Evolutionary conservation across 768 basidiomycete species (phyloP).

Genomic region (Cystobasidium onofrii): DNA sequence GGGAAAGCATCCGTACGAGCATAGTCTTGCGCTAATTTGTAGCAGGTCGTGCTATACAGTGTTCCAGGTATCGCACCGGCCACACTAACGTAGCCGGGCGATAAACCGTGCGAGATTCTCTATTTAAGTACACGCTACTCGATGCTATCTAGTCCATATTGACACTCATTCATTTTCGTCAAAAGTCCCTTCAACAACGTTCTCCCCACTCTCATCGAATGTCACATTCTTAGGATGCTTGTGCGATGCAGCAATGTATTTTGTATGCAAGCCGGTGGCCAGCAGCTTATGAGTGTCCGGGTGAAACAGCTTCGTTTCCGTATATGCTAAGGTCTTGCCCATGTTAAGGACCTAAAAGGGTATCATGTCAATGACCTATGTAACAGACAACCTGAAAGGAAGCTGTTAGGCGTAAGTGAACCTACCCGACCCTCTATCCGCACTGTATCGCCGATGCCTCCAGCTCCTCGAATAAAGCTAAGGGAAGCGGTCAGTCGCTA

Average conservation of each 20-base stretch:
- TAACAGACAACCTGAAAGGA: no score
- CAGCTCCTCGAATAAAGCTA: conserved; percentile 39
- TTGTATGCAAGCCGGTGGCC: conserved; percentile 39
- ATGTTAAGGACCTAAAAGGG: background rate
- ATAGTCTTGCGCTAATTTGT: no score
- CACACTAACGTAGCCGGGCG: no score
- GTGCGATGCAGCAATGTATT: conserved; percentile 38
- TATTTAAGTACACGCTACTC: background rate
- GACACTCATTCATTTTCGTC: conserved; percentile 1
- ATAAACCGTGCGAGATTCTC: no score
- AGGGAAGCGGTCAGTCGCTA: no score
- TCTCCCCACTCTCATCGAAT: conserved; percentile 37
- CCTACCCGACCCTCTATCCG: conserved; percentile 32
- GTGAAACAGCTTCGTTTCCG: conserved; percentile 33
- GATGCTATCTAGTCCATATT: background rate
- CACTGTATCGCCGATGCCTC: conserved; percentile 33
- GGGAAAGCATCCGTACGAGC: no score
- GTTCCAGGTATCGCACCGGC: no score
- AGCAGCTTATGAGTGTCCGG: conserved; percentile 36
- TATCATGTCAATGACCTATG: no score
- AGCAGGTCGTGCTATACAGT: no score
- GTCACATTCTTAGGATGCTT: conserved; percentile 35
- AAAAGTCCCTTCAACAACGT: conserved; percentile 27
- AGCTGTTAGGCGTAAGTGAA: conserved; percentile 33
- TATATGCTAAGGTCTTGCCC: conserved; percentile 40